Conservation (phyloP, 768 basidiomycete genomes). For the Clavulina sp. region DNA sequence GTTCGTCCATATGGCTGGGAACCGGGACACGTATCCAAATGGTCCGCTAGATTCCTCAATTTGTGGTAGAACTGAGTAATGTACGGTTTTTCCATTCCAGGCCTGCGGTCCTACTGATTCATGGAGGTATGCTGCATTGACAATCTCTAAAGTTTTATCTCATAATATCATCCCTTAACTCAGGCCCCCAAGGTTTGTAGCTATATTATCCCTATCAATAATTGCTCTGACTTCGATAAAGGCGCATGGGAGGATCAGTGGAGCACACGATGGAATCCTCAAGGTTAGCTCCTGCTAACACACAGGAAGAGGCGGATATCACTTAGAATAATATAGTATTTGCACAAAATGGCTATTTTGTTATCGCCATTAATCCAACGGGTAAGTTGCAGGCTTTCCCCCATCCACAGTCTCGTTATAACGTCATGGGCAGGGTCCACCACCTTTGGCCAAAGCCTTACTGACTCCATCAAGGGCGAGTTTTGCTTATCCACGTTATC, state of each 20-base stretch:
- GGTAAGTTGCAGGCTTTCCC: too few relatives aligned
- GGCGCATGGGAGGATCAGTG: conserved; percentile 82
- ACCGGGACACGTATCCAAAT: conserved; percentile 34
- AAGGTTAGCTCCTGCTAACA: conserved; percentile 27
- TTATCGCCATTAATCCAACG: conserved; percentile 79
- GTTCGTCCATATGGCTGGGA: conserved; percentile 67
- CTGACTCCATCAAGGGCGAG: conserved; percentile 18
- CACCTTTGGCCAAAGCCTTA: conserved; percentile 66
- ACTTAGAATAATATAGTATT: conserved; percentile 34
- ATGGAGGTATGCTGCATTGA: conserved; percentile 32
- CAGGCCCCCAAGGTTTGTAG: not conserved
- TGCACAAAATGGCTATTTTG: conserved; percentile 77
- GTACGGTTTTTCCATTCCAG: too few relatives aligned
- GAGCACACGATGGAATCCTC: conserved; percentile 85
- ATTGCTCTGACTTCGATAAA: conserved; percentile 6
- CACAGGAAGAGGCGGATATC: conserved; percentile 1
- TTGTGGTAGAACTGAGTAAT: too few relatives aligned
- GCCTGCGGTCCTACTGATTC: conserved; percentile 67
- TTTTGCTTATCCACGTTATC: conserved; percentile 21
- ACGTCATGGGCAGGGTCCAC: conserved; percentile 61
- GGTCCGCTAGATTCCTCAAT: too few relatives aligned
- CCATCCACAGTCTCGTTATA: too few relatives aligned
- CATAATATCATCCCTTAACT: conserved; percentile 20
- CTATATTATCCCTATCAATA: not conserved
- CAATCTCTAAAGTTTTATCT: conserved; percentile 19